Percentiles rank a stretch among this genome's conserved stretches.
phyloP scores from a whole-genome alignment of 352 stramenopile genomes.

The Aphanomyces euteiches region DNA sequence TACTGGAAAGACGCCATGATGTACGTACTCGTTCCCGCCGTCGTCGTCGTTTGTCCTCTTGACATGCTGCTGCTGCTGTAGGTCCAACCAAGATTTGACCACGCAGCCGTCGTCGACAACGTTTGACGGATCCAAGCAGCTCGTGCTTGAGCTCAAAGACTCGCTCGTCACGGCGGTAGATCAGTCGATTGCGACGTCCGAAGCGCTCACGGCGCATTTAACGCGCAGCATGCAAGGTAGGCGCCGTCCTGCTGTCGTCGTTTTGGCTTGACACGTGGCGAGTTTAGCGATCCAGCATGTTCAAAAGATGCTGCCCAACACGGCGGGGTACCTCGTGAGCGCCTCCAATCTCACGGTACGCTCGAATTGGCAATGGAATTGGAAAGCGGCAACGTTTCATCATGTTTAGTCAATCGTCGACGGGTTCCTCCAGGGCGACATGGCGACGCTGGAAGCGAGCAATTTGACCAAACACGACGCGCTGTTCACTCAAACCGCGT shows the following conservation, averaged over 20 bases:
- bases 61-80: not conserved
- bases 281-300: conserved; percentile 1
- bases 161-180: not conserved
- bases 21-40: not conserved
- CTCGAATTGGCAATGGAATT: not conserved
- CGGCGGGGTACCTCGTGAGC: conserved; percentile 15
- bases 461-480: not conserved
- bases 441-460: not conserved
- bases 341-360: conserved; percentile 11
- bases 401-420: not conserved
- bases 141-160: conserved; percentile 5
- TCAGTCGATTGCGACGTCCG: not conserved
- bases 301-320: conserved; percentile 7
- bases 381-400: not conserved
- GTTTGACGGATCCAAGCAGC: not conserved
- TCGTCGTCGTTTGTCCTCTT: not conserved
- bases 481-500: not conserved
- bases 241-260: not conserved
- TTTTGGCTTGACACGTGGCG: not conserved
- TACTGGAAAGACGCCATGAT: conserved; percentile 21
- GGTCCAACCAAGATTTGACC: conserved; percentile 17
- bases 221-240: conserved; percentile 1
- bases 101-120: not conserved
- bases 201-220: conserved; percentile 11
- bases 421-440: conserved; percentile 3